A percentile compares a stretch with the other conserved stretches of the same genome.
phyloP scores from a whole-genome alignment of 2,329 filamentous ascomycete genomes.

The Grosmannia penicillata region DNA sequence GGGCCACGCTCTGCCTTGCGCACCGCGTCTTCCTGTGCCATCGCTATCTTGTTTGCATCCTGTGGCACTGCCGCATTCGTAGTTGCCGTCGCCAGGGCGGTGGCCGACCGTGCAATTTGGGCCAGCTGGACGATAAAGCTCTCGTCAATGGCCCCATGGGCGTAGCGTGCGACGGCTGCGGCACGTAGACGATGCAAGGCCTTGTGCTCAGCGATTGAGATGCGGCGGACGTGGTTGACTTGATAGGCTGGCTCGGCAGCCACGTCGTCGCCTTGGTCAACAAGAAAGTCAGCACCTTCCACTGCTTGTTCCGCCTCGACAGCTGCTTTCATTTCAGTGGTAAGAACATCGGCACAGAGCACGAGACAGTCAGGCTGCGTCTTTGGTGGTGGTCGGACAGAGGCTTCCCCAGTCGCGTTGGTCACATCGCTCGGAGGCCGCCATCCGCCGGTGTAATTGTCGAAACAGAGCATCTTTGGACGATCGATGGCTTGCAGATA shows the following conservation, averaged over 20 bases:
- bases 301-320: neutral
- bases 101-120: neutral
- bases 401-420: neutral
- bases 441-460: conserved; percentile 2
- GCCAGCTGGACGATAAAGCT: conserved; percentile 2
- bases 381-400: conserved; percentile 1
- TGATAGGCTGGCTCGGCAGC: neutral
- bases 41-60: neutral
- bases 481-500: neutral
- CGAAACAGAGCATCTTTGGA: conserved; percentile 3
- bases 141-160: conserved; percentile 1
- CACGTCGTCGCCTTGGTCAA: conserved; percentile 1
- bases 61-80: neutral
- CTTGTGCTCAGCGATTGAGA: conserved; percentile 4
- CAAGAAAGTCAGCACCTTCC: neutral
- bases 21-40: conserved; percentile 1
- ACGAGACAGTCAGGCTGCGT: conserved; percentile 6
- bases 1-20: neutral
- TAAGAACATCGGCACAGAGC: conserved; percentile 3
- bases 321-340: neutral
- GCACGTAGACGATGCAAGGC: conserved; percentile 4
- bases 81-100: neutral
- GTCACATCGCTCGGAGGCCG: neutral
- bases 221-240: conserved; percentile 3
- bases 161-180: neutral